These are phyloP conservation scores for Plantago coronopus DNA, from an alignment of 305 asterid species.

Conservation along the genomic window DNA sequence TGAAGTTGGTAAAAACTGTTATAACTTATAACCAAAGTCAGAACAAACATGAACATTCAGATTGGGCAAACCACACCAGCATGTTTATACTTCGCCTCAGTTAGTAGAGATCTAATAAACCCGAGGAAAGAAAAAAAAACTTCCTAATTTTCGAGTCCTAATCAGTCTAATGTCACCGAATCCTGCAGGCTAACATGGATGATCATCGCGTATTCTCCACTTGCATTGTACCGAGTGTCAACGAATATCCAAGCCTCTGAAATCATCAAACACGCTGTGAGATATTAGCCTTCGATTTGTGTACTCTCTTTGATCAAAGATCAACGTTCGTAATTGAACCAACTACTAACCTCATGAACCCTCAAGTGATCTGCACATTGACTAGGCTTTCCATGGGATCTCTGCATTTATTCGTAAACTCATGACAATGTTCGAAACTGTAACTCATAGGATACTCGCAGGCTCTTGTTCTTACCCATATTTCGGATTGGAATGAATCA, in stretches of 20 bases:
- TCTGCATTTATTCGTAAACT: conserved; percentile 29
- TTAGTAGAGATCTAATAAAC: background rate
- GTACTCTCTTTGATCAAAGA: too few species aligned
- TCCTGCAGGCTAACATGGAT: conserved; percentile 4
- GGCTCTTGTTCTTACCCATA: conserved; percentile 35
- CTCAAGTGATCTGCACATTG: conserved; percentile 47
- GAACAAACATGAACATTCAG: too few species aligned
- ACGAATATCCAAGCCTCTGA: conserved; percentile 53
- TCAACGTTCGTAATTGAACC: conserved; percentile 46
- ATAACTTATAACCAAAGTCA: too few species aligned
- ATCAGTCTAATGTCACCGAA: background rate
- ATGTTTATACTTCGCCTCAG: too few species aligned
- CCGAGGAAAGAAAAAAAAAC: too few species aligned
- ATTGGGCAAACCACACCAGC: too few species aligned
- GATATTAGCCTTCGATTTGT: too few species aligned
- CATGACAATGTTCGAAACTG: conserved; percentile 5
- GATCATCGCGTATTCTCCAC: background rate
- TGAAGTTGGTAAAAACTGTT: too few species aligned
- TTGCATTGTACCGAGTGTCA: conserved; percentile 18
- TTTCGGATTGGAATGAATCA: conserved; percentile 38
- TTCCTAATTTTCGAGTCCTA: conserved; percentile 4
- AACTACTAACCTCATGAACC: conserved; percentile 31
- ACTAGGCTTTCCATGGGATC: conserved; percentile 43
- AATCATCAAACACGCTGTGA: background rate
- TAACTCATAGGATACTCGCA: background rate